Evolutionary conservation across 805 yeast species (phyloP).

Genomic region (Pichia heedii): DNA sequence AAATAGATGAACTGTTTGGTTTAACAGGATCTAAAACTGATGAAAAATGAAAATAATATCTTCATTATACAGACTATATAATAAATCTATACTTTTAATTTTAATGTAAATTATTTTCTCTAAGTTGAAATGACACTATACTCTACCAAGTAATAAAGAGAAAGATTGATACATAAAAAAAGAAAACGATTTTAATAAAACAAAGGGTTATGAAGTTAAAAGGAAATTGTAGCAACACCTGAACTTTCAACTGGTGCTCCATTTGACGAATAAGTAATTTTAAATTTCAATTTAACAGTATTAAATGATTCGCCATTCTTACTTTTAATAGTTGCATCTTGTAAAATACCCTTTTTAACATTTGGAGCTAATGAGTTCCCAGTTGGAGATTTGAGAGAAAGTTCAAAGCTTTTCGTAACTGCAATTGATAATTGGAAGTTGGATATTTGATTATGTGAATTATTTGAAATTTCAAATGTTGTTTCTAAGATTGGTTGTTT

Average conservation of each 20-base stretch:
- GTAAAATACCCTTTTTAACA: slow-evolving; percentile 18
- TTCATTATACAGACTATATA: no score
- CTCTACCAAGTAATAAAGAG: neutral
- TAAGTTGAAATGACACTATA: neutral
- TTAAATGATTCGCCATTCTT: slow-evolving; percentile 11
- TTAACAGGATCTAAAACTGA: neutral
- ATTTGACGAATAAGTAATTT: slow-evolving; percentile 43
- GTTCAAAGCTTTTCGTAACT: slow-evolving; percentile 26
- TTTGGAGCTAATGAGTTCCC: slow-evolving; percentile 12
- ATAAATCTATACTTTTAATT: no score
- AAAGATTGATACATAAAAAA: neutral
- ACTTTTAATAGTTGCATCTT: slow-evolving; percentile 17
- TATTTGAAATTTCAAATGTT: slow-evolving; percentile 18
- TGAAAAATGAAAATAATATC: neutral
- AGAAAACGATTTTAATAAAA: neutral
- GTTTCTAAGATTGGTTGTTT: slow-evolving; percentile 14
- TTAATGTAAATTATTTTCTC: neutral
- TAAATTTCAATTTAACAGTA: slow-evolving; percentile 65
- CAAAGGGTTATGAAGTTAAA: neutral
- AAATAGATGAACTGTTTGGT: slow-evolving; percentile 9
- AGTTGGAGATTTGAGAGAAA: slow-evolving; percentile 22
- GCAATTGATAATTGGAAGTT: slow-evolving; percentile 26
- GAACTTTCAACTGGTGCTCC: slow-evolving; percentile 44
- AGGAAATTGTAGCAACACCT: slow-evolving; percentile 36
- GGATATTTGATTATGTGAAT: slow-evolving; percentile 45